Conservation (phyloP, 164 flowering plant species). For the Umbellularia californica region DNA sequence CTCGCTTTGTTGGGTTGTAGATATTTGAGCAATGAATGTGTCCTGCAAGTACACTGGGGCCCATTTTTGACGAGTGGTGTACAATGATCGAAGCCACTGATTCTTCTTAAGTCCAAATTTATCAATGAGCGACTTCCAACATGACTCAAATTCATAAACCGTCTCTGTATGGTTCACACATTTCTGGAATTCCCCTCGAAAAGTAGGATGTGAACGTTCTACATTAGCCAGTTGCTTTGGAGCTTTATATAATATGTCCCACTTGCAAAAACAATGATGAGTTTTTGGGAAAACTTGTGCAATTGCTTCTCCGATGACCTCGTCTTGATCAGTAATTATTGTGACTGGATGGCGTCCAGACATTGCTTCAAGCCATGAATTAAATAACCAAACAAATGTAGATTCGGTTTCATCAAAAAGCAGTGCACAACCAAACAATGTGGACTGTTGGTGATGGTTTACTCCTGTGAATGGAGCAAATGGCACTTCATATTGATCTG, state of each 20-base stretch:
- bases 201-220: constrained; percentile 39
- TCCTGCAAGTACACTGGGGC: constrained; percentile 55
- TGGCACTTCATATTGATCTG: constrained; percentile 49
- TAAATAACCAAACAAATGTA: constrained; percentile 59
- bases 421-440: constrained; percentile 66
- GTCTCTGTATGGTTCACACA: constrained; percentile 58
- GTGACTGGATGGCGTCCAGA: constrained; percentile 45
- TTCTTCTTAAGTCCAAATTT: constrained; percentile 50
- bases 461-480: constrained; percentile 60
- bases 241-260: constrained; percentile 61
- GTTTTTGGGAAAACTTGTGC: constrained; percentile 46
- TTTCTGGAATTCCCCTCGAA: constrained; percentile 51
- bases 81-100: constrained; percentile 56
- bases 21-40: constrained; percentile 53
- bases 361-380: constrained; percentile 65
- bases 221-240: constrained; percentile 52
- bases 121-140: constrained; percentile 49
- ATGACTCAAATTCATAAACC: constrained; percentile 56
- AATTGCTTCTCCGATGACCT: constrained; percentile 44
- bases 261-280: constrained; percentile 56
- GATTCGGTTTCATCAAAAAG: constrained; percentile 58
- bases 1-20: constrained; percentile 35
- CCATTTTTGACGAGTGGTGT: constrained; percentile 50
- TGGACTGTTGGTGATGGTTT: constrained; percentile 57
- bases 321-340: constrained; percentile 52